Base-by-base conservation (phyloP, 2,329 filamentous ascomycete genomes). In the Pyrenophora teres region DNA sequence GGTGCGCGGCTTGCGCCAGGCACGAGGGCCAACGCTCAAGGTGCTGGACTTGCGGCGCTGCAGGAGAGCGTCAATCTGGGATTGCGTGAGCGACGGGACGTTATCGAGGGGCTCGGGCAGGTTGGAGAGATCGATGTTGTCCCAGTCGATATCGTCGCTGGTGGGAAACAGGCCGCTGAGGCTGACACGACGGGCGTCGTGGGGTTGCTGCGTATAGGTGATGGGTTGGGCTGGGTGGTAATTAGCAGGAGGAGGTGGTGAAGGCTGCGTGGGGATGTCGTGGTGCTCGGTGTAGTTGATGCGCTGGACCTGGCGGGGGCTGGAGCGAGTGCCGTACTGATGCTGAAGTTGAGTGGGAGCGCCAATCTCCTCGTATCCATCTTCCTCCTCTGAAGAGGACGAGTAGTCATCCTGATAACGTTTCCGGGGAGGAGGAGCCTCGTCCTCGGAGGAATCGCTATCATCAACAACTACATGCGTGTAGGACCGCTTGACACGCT, bases 231-330 rank as follows among this genome's bases (percentile, higher is more conserved):
- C 19, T 21, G 19, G 19, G 19, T 5, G 19, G 19, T 21, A 21
- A 5, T 3, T 5, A 21, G 19, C 23, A 25, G 4, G 23, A 9
- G 23, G 23, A 6, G 4, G 23, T 7, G 23, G 23, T 7, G 23
- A 25, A 25, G 23, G 23, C 8, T 6, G 27, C 9, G 27, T 9
- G 8, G 27, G 25, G 3, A 32, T 18, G 2, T 49, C 45, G 2
- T 48, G 16, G 7, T 27, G 32, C 2, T 57, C 45, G 6, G 46
- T 35, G 30, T 63, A 62, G 43, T 64, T 48, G 25, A 60, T 21
- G 21, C 52, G 57, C 13, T 40, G 47, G 16, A 52, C 59, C 31
- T 59, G 61, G 13, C 56, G 53, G 10, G 48, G 41, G 10, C 48
- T 54, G 7, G 23, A 45, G 32, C 54, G 54, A 9, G 27, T 33